A percentile compares a stretch with the other conserved stretches of the same genome.
These are phyloP conservation scores for Populus trichocarpa DNA, from an alignment of 441 rosid species.

Conservation along the genomic window DNA sequence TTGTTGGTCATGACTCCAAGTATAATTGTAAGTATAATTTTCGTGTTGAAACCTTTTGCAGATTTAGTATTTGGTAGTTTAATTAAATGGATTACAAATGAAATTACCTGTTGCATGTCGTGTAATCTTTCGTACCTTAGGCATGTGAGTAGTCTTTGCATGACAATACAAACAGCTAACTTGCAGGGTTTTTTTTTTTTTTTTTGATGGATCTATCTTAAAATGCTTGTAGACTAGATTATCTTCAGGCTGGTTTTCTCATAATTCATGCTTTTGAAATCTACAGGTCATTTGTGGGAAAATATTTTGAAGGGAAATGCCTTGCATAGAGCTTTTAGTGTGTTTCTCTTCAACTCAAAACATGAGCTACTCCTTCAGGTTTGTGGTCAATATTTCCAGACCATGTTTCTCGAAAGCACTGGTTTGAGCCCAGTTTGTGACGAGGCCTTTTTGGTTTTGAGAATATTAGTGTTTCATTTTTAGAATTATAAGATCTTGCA, in stretches of 20 bases:
- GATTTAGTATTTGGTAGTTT: not conserved
- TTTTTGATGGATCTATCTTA: not conserved
- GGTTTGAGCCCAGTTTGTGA: not conserved
- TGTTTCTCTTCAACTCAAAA: conserved; percentile 87
- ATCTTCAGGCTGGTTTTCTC: not conserved
- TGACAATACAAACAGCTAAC: not conserved
- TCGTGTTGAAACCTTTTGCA: no score
- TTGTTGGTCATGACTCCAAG: conserved; percentile 85
- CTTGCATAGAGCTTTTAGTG: conserved; percentile 95
- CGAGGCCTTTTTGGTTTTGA: not conserved
- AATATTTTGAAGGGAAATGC: conserved; percentile 74
- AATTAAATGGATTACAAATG: not conserved
- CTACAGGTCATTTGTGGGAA: conserved; percentile 94
- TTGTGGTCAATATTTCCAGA: conserved; percentile 6
- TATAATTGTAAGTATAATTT: conserved; percentile 67
- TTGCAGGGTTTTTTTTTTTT: not conserved
- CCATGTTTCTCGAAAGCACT: not conserved
- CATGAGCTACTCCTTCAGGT: conserved; percentile 97
- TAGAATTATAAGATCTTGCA: not conserved
- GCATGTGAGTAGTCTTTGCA: not conserved
- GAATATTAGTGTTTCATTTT: no score
- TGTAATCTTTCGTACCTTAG: not conserved
- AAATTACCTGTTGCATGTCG: not conserved
- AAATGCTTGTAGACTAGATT: not conserved
- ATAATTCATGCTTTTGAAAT: conserved; percentile 11